phyloP scores from a whole-genome alignment of 2,329 filamentous ascomycete species.

The Torrubiella hemipterigena region DNA sequence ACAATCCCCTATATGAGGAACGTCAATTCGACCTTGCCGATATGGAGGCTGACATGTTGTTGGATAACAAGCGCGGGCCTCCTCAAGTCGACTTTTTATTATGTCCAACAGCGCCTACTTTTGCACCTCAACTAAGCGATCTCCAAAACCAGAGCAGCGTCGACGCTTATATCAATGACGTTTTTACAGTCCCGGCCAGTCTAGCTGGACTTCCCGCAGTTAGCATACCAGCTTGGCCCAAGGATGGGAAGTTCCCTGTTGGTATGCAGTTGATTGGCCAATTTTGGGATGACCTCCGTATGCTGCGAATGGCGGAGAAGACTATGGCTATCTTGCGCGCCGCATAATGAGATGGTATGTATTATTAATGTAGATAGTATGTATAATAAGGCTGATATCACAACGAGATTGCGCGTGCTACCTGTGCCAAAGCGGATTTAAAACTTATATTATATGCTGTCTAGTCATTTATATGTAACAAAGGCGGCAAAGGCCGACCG shows the following conservation, averaged over 20 bases:
- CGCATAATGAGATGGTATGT: too few species aligned
- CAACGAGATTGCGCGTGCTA: not conserved
- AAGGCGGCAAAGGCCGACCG: not conserved
- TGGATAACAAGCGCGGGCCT: constrained; percentile 45
- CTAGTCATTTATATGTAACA: not conserved
- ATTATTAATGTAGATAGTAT: constrained; percentile 1
- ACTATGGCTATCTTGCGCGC: too few species aligned
- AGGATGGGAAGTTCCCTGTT: constrained; percentile 19
- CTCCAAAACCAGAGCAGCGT: constrained; percentile 44
- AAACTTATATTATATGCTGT: not conserved
- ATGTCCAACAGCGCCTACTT: constrained; percentile 73
- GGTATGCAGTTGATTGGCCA: constrained; percentile 74
- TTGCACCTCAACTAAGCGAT: constrained; percentile 53
- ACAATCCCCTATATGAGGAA: constrained; percentile 53
- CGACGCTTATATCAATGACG: constrained; percentile 84
- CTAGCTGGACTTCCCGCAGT: constrained; percentile 82
- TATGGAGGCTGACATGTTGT: constrained; percentile 38
- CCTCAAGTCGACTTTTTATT: constrained; percentile 73
- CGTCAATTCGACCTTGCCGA: constrained; percentile 46
- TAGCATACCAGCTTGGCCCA: constrained; percentile 51
- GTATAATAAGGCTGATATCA: not conserved
- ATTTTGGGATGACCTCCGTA: constrained; percentile 59
- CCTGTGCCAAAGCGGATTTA: not conserved
- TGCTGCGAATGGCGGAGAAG: constrained; percentile 45
- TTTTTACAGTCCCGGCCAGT: constrained; percentile 91